A percentile compares a stretch with the other conserved stretches of the same genome.
Evolutionary conservation across 2,329 filamentous ascomycete genomes (phyloP).

Genomic region (Neoascochyta sp.): DNA sequence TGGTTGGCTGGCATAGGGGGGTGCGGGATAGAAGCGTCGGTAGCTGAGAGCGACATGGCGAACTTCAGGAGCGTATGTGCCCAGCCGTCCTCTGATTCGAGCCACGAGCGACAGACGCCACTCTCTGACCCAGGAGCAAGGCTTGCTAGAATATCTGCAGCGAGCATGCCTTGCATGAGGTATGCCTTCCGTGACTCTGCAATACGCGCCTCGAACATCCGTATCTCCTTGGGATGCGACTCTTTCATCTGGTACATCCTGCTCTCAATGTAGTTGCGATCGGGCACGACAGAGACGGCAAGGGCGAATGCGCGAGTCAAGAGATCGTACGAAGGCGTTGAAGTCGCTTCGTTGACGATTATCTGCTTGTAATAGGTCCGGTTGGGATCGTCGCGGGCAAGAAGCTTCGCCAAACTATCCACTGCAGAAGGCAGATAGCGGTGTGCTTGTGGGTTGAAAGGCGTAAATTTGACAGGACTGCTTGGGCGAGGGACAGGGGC

Average conservation of each 20-base stretch:
- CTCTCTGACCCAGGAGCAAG: slow-evolving; percentile 69
- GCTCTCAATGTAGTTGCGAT: slow-evolving; percentile 55
- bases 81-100: slow-evolving; percentile 79
- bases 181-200: slow-evolving; percentile 83
- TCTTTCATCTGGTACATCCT: slow-evolving; percentile 30
- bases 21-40: slow-evolving; percentile 25
- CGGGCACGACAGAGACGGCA: slow-evolving; percentile 79
- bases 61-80: slow-evolving; percentile 74
- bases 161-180: slow-evolving; percentile 86
- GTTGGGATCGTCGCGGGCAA: slow-evolving; percentile 92
- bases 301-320: slow-evolving; percentile 84
- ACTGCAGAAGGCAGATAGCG: slow-evolving; percentile 86
- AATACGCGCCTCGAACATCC: slow-evolving; percentile 52
- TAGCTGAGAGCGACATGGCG: slow-evolving; percentile 59
- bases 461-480: slow-evolving; percentile 64
- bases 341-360: slow-evolving; percentile 67
- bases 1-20: slow-evolving; percentile 26
- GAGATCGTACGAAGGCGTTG: slow-evolving; percentile 68
- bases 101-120: slow-evolving; percentile 72
- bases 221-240: slow-evolving; percentile 46
- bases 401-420: slow-evolving; percentile 83
- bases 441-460: slow-evolving; percentile 77
- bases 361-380: slow-evolving; percentile 77
- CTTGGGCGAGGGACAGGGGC: slow-evolving; percentile 72
- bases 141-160: slow-evolving; percentile 80